Conservation (phyloP, 2,329 filamentous ascomycete genomes). For the Exophiala phaeomuriformis region DNA sequence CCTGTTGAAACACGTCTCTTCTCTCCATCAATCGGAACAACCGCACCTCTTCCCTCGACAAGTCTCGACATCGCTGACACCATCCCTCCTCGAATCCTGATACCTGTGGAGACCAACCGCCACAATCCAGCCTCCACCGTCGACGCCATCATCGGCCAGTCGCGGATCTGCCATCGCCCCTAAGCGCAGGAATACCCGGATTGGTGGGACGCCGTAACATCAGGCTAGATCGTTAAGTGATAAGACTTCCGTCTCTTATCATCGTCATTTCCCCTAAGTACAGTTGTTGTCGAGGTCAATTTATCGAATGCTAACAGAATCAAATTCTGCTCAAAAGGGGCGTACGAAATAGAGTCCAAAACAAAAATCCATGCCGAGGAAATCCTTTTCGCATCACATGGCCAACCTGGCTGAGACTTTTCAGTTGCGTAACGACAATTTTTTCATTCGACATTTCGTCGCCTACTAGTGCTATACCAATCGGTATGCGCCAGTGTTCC, state of each 20-base stretch:
- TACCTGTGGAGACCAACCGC: neutral
- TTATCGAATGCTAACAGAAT: slow-evolving; percentile 21
- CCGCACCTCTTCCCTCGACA: too few relatives aligned
- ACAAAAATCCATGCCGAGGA: neutral
- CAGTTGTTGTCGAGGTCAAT: slow-evolving; percentile 20
- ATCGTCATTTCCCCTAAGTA: slow-evolving; percentile 24
- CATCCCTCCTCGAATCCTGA: neutral
- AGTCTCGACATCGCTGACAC: neutral
- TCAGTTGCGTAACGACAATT: neutral
- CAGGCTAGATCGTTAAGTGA: slow-evolving; percentile 24
- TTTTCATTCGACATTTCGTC: neutral
- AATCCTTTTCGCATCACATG: slow-evolving; percentile 3
- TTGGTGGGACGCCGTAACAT: slow-evolving; percentile 1
- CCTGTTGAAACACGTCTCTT: too few relatives aligned
- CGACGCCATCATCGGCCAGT: neutral
- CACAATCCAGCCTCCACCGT: neutral
- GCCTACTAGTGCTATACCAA: neutral
- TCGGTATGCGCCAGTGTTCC: neutral
- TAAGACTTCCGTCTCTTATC: slow-evolving; percentile 20
- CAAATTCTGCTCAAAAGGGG: neutral
- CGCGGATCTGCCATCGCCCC: slow-evolving; percentile 5
- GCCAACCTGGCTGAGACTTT: neutral
- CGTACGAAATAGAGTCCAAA: neutral
- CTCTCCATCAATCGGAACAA: too few relatives aligned
- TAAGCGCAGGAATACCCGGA: slow-evolving; percentile 29